These are phyloP conservation scores for Luvunga scandens DNA, from an alignment of 345 rosid species.

Conservation along the genomic window DNA sequence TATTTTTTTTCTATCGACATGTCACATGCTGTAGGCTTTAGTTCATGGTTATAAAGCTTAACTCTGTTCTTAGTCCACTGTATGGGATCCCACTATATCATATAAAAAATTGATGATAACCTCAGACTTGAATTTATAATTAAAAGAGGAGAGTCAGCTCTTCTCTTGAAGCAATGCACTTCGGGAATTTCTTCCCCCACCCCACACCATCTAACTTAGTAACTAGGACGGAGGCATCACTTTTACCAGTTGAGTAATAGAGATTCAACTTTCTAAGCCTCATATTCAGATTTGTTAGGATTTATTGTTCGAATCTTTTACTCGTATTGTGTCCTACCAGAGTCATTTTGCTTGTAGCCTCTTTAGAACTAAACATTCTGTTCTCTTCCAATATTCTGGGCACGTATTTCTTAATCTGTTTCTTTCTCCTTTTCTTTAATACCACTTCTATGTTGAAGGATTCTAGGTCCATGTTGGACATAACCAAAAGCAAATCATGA, in stretches of 20 bases:
- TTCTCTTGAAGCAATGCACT: neutral
- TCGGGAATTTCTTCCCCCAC: no score
- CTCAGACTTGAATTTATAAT: neutral
- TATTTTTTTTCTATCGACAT: constrained; percentile 10
- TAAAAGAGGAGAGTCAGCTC: neutral
- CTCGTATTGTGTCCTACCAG: neutral
- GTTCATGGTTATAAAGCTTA: neutral
- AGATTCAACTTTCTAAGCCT: neutral
- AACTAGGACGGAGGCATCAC: neutral
- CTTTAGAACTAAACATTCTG: neutral
- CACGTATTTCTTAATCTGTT: neutral
- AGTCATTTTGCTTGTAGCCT: neutral
- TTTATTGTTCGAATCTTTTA: neutral
- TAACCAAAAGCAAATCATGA: neutral
- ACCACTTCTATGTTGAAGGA: neutral
- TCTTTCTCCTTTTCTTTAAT: neutral
- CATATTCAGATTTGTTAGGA: neutral
- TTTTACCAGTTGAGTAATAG: neutral
- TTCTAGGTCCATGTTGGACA: neutral
- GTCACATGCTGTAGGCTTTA: neutral
- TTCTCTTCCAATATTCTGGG: neutral
- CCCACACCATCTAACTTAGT: neutral
- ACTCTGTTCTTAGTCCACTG: neutral
- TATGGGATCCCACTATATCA: neutral
- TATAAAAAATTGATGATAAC: neutral